phyloP scores from a whole-genome alignment of 2,329 filamentous ascomycete species.

The Rugonectria rugulosa region DNA sequence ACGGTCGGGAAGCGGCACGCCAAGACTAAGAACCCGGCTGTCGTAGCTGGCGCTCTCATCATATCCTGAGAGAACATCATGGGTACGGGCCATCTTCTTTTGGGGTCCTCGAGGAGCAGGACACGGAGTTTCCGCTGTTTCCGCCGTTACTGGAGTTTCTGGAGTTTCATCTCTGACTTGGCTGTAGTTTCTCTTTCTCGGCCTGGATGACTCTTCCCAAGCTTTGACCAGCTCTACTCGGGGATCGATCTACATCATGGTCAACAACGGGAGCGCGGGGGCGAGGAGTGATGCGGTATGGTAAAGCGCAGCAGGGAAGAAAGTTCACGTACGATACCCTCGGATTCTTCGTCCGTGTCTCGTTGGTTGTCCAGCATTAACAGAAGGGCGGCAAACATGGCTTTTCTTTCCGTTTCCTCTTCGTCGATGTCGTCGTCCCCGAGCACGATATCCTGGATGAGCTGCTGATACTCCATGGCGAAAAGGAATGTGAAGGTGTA shows the following conservation, averaged over 20 bases:
- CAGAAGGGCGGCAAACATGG: constrained; percentile 24
- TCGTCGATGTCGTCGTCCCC: constrained; percentile 17
- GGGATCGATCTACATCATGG: too few species aligned
- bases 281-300: too few species aligned
- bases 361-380: constrained; percentile 3
- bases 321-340: constrained; percentile 25
- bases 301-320: too few species aligned
- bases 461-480: constrained; percentile 8
- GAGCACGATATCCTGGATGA: constrained; percentile 25
- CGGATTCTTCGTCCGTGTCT: constrained; percentile 18
- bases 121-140: constrained; percentile 18
- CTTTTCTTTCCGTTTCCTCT: too few species aligned
- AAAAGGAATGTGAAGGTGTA: background rate
- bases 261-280: background rate
- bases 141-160: too few species aligned
- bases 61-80: constrained; percentile 5
- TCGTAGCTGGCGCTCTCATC: background rate
- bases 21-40: background rate
- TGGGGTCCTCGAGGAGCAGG: constrained; percentile 12
- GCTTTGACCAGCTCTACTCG: background rate
- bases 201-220: too few species aligned
- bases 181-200: constrained; percentile 24
- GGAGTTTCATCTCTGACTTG: constrained; percentile 22
- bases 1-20: background rate
- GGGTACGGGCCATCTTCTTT: constrained; percentile 25